Evolutionary conservation across 371 early-diverging fungal genomes (phyloP), one percentile per base, ranked within the genome.

Genomic region (Apophysomyces ossiformis): DNA sequence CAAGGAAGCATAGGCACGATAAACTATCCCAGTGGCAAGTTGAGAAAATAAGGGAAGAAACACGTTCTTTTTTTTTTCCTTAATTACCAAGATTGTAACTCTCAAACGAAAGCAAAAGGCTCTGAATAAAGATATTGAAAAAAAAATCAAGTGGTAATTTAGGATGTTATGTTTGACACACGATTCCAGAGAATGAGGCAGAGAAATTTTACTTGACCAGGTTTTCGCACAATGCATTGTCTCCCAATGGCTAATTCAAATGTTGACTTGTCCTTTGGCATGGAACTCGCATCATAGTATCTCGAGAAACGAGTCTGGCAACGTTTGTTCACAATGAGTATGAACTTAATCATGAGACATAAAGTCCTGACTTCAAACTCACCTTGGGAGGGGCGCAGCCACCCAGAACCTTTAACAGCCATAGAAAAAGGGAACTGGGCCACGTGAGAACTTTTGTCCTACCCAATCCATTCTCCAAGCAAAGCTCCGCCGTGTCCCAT

Each of bases 271-370:
- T 83, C 77, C 39, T 78, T 60, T n/a, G 66, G 56, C 37, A 57
- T n/a, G 16, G n/a, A 8, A 50, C 35, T 68, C 18, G 61, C 47
- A 21, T 60, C 45, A 62, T 81, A 83, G 56, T 83, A 80, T 26
- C 75, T 72, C 12, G 79, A 65, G 67, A 77, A 83, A 12, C 84
- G 74, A 32, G 82, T 81, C 56, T 81, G 76, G 39, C 79, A 75
- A 38, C 73, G 76, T 26, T 69, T 75, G 67, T 83, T 83, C 12
- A 79, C 69, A 60, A 83, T 74, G 4, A 83, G 70, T 35, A 82
- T 61, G 66, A 83, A 83, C 32, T 56, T 12, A 62, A 70, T 70
- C 70, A 70, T 70, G 13, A 18, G 35, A 46, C 9, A 50, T 4
- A 21, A 50, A 16, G 11, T 21, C 54, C 54, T 7, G 54, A 6